Conservation (phyloP, 768 basidiomycete genomes). For the Hypsizygus marmoreus region DNA sequence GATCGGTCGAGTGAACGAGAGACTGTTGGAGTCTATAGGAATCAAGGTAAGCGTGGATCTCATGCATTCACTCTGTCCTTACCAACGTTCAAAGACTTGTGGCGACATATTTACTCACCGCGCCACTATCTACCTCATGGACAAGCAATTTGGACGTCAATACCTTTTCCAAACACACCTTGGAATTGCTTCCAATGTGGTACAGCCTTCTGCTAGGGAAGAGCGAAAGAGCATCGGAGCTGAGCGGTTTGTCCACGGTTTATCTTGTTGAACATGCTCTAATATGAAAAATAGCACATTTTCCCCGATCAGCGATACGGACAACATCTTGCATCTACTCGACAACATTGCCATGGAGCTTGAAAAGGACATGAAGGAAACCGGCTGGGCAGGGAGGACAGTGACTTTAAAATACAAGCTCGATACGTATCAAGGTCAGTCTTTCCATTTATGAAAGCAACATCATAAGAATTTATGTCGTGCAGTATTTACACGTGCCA, state of each 20-base stretch:
- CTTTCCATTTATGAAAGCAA: background rate
- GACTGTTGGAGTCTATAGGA: constrained; percentile 82
- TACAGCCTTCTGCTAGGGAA: constrained; percentile 73
- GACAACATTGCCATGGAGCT: constrained; percentile 82
- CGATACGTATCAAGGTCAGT: constrained; percentile 79
- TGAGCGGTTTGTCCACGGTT: constrained; percentile 59
- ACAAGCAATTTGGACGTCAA: constrained; percentile 80
- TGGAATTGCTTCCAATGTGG: constrained; percentile 84
- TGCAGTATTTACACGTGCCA: constrained; percentile 81
- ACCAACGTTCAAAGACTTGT: no score
- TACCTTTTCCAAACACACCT: constrained; percentile 81
- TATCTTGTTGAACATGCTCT: background rate
- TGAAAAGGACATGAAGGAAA: constrained; percentile 74
- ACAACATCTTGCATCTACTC: constrained; percentile 73
- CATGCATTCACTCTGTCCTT: no score
- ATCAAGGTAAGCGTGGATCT: constrained; percentile 72
- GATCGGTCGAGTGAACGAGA: constrained; percentile 88
- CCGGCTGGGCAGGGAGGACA: constrained; percentile 85
- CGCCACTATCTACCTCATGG: constrained; percentile 75
- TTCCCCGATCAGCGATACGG: constrained; percentile 60
- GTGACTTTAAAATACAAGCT: constrained; percentile 93
- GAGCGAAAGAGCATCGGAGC: constrained; percentile 92
- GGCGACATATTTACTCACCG: constrained; percentile 85
- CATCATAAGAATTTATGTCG: background rate
- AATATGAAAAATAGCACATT: constrained; percentile 64